These are phyloP conservation scores for Stagonosporopsis cucurbitacearum DNA, from an alignment of 2,329 filamentous ascomycete species.

Conservation along the genomic window DNA sequence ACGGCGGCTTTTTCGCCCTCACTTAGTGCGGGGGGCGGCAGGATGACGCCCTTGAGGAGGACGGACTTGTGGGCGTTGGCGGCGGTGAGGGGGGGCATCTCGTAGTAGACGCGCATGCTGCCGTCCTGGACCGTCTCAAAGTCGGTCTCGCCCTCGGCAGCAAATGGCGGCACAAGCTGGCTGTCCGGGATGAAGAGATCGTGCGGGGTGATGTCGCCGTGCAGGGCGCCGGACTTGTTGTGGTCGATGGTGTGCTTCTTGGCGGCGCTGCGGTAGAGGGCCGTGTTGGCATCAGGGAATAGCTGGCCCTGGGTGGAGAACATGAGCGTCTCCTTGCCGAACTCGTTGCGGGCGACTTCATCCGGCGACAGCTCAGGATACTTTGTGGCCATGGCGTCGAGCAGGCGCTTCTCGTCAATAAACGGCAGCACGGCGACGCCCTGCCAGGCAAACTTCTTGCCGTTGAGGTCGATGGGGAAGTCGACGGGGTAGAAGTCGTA, in stretches of 20 bases:
- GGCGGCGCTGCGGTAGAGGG: constrained; percentile 85
- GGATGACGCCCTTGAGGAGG: constrained; percentile 82
- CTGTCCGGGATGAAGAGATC: constrained; percentile 85
- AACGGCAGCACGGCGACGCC: constrained; percentile 93
- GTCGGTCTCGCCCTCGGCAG: constrained; percentile 57
- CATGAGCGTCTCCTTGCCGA: constrained; percentile 81
- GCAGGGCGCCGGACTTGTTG: constrained; percentile 75
- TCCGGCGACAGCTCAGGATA: constrained; percentile 80
- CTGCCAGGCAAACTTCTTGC: constrained; percentile 99
- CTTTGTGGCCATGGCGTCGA: constrained; percentile 80
- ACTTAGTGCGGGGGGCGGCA: constrained; percentile 71
- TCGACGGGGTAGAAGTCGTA: constrained; percentile 98
- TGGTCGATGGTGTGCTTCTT: constrained; percentile 75
- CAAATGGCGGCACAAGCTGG: constrained; percentile 77
- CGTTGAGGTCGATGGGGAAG: constrained; percentile 91
- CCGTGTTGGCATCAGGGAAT: constrained; percentile 81
- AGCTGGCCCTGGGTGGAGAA: constrained; percentile 84
- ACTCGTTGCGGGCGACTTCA: constrained; percentile 77
- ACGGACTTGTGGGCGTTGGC: constrained; percentile 87
- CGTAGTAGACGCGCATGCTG: constrained; percentile 84
- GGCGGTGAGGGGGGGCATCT: constrained; percentile 70
- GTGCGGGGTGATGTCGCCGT: constrained; percentile 82
- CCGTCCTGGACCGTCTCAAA: constrained; percentile 60
- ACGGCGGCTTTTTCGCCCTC: constrained; percentile 72
- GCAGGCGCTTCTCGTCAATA: constrained; percentile 87